These are phyloP conservation scores for Penicillium sclerotiorum DNA, from an alignment of 2,329 filamentous ascomycete species.

Conservation along the genomic window DNA sequence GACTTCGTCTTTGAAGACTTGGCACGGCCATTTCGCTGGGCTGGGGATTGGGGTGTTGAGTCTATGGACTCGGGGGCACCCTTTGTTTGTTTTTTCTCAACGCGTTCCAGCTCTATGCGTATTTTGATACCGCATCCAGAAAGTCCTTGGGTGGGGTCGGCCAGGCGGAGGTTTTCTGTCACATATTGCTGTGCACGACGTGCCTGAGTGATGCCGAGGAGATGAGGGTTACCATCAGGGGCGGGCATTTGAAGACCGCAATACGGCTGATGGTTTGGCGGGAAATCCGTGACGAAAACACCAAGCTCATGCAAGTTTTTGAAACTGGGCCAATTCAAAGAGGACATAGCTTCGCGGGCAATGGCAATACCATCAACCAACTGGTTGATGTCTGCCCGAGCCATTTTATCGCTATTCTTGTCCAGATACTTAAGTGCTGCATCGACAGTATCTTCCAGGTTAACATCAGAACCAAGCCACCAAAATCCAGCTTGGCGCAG, in stretches of 20 bases:
- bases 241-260: constrained; percentile 67
- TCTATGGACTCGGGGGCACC: constrained; percentile 21
- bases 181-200: constrained; percentile 60
- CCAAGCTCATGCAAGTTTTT: constrained; percentile 77
- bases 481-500: constrained; percentile 84
- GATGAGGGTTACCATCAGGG: constrained; percentile 46
- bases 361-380: constrained; percentile 67
- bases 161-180: constrained; percentile 35
- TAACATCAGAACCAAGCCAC: constrained; percentile 72
- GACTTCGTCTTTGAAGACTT: constrained; percentile 30
- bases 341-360: constrained; percentile 62
- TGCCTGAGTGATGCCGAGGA: constrained; percentile 62
- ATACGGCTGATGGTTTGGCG: constrained; percentile 58
- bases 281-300: constrained; percentile 69
- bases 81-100: constrained; percentile 17
- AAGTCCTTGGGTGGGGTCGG: constrained; percentile 45
- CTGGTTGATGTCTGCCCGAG: constrained; percentile 60
- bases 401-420: constrained; percentile 63
- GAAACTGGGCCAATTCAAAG: constrained; percentile 66
- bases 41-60: constrained; percentile 13
- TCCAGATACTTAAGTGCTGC: constrained; percentile 69
- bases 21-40: constrained; percentile 23
- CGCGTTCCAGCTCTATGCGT: constrained; percentile 30
- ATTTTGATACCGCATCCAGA: constrained; percentile 45
- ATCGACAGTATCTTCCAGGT: constrained; percentile 66